Percentiles rank a stretch among this genome's conserved stretches.
Evolutionary conservation across 176 grass and related monocot species (phyloP).

Genomic region (Eragrostis nindensis): DNA sequence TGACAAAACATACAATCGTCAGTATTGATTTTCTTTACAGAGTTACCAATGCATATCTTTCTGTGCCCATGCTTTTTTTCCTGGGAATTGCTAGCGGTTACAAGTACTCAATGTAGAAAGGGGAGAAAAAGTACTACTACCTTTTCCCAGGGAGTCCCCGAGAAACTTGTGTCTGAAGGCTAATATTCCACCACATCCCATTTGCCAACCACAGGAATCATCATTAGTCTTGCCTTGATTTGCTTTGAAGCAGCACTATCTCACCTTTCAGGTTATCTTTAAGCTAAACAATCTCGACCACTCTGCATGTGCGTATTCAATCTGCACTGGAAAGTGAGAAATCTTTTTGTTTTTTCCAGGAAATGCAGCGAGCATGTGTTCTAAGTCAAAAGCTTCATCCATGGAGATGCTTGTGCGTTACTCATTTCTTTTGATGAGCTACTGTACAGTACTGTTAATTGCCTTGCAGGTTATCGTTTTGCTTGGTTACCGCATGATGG

Average conservation of each 20-base stretch:
- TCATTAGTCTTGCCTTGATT: slow-evolving; percentile 48
- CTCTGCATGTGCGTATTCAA: slow-evolving; percentile 21
- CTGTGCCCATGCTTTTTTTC: not conserved
- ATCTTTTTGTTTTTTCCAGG: not conserved
- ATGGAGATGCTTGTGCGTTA: not conserved
- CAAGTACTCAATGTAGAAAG: slow-evolving; percentile 15
- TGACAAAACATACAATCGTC: not conserved
- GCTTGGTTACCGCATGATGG: slow-evolving; percentile 28
- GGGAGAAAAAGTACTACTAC: not conserved
- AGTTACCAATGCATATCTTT: slow-evolving; percentile 16
- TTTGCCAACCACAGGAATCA: slow-evolving; percentile 34
- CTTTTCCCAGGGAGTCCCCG: not conserved
- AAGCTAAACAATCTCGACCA: slow-evolving; percentile 40
- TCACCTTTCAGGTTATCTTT: slow-evolving; percentile 37
- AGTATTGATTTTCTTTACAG: slow-evolving; percentile 5
- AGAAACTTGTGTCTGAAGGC: slow-evolving; percentile 48
- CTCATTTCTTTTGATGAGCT: slow-evolving; percentile 10
- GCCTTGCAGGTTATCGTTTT: slow-evolving; percentile 20
- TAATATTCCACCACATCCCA: not conserved
- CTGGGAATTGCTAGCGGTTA: not conserved
- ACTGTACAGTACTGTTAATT: not conserved
- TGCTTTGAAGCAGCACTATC: slow-evolving; percentile 53
- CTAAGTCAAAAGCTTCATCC: slow-evolving; percentile 8
- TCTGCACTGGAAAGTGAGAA: not conserved
- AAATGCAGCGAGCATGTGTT: not conserved